These are phyloP conservation scores for Trypanosoma mega DNA, from an alignment of 208 protist genomes.

Conservation along the genomic window DNA sequence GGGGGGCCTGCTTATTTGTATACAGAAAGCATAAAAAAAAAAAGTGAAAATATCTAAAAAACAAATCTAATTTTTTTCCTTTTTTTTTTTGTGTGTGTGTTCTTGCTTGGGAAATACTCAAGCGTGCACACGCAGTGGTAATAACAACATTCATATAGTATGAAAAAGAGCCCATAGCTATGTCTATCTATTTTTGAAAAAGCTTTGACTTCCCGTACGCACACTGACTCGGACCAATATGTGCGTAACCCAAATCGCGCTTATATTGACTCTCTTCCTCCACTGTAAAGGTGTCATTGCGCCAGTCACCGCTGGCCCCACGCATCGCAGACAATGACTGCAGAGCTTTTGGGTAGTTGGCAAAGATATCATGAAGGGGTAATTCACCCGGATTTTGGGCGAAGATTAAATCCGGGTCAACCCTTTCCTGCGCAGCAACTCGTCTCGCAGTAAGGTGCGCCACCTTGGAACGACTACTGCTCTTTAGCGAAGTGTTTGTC, in stretches of 20 bases:
- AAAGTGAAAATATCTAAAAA: background rate
- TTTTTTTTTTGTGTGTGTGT: too few species aligned
- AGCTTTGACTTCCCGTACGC: slow-evolving; percentile 33
- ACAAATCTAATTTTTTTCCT: too few species aligned
- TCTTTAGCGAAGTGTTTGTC: slow-evolving; percentile 72
- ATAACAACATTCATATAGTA: too few species aligned
- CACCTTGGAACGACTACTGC: slow-evolving; percentile 81
- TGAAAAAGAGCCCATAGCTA: too few species aligned
- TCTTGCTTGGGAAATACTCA: too few species aligned
- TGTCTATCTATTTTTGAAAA: slow-evolving; percentile 20
- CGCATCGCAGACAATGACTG: slow-evolving; percentile 58
- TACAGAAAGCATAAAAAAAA: background rate
- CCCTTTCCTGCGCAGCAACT: slow-evolving; percentile 65
- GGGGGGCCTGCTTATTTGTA: too few species aligned
- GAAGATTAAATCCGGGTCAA: slow-evolving; percentile 88
- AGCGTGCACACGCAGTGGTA: too few species aligned
- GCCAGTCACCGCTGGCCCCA: slow-evolving; percentile 83
- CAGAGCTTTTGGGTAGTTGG: slow-evolving; percentile 67
- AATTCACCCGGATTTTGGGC: slow-evolving; percentile 72
- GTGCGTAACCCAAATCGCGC: slow-evolving; percentile 58
- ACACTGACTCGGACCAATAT: slow-evolving; percentile 75
- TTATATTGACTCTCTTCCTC: slow-evolving; percentile 87
- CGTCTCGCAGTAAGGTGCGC: slow-evolving; percentile 69
- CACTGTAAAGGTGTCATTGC: slow-evolving; percentile 70
- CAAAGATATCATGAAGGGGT: slow-evolving; percentile 75